phyloP scores from a whole-genome alignment of 202 grass and related monocot species.

The Brachypodium distachyon region DNA sequence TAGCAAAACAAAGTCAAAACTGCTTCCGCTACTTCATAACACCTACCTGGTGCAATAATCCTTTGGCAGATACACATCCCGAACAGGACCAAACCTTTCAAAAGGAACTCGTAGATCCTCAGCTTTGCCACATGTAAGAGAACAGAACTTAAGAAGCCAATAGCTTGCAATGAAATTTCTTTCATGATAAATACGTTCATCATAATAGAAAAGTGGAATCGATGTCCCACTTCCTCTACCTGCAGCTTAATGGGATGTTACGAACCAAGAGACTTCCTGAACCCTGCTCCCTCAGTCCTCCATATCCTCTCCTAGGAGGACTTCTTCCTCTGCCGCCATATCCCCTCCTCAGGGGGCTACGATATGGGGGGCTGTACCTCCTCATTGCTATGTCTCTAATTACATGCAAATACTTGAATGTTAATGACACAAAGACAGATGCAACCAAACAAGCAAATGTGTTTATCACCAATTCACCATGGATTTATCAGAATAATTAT shows the following conservation, averaged over 20 bases:
- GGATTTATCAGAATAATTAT: too few species aligned
- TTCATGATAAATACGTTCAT: neutral
- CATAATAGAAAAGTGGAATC: neutral
- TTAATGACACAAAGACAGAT: neutral
- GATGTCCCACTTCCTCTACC: constrained; percentile 26
- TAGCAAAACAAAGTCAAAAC: neutral
- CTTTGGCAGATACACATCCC: constrained; percentile 95
- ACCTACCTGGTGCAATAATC: constrained; percentile 71
- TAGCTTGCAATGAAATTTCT: neutral
- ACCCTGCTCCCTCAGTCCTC: constrained; percentile 47
- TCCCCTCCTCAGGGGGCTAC: constrained; percentile 64
- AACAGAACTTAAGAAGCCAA: neutral
- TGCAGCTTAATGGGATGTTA: constrained; percentile 81
- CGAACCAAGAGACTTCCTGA: constrained; percentile 83
- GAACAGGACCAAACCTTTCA: constrained; percentile 96
- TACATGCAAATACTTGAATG: neutral
- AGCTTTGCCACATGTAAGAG: constrained; percentile 21
- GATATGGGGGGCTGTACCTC: constrained; percentile 62
- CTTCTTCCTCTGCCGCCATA: constrained; percentile 77
- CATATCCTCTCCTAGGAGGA: constrained; percentile 66
- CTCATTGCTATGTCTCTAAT: constrained; percentile 35
- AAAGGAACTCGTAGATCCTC: constrained; percentile 87
- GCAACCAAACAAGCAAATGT: neutral
- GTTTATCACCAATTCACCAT: too few species aligned
- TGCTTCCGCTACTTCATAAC: neutral